Conservation (phyloP, 805 yeast genomes). For the Scheffersomyces coipomensis region DNA sequence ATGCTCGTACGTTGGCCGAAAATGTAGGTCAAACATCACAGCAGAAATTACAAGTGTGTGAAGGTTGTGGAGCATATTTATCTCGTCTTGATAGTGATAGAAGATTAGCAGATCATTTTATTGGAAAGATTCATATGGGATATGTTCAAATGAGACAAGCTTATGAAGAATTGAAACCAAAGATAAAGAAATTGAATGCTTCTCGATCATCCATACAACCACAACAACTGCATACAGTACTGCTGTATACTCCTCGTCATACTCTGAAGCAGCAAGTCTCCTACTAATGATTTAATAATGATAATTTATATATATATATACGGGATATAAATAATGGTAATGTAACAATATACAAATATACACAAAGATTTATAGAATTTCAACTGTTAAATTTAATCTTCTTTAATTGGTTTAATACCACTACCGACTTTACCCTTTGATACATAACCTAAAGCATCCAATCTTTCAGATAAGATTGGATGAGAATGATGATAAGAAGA, state of each 20-base stretch:
- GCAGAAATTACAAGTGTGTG: slow-evolving; percentile 88
- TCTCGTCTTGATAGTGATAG: slow-evolving; percentile 85
- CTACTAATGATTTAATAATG: too few relatives aligned
- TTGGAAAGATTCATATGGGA: slow-evolving; percentile 84
- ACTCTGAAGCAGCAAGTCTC: too few relatives aligned
- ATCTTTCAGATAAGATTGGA: slow-evolving; percentile 89
- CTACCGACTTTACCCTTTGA: slow-evolving; percentile 37
- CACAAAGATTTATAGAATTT: too few relatives aligned
- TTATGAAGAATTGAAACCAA: slow-evolving; percentile 34
- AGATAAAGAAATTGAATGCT: neutral
- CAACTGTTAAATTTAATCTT: neutral
- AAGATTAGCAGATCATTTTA: slow-evolving; percentile 84
- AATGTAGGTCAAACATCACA: slow-evolving; percentile 82
- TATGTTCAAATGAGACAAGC: slow-evolving; percentile 72
- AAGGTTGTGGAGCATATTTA: slow-evolving; percentile 83
- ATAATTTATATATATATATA: too few relatives aligned
- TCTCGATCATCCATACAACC: too few relatives aligned
- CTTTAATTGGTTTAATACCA: slow-evolving; percentile 5
- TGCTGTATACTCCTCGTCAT: too few relatives aligned
- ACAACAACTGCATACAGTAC: too few relatives aligned
- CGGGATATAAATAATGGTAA: too few relatives aligned
- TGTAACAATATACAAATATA: too few relatives aligned
- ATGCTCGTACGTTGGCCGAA: slow-evolving; percentile 61
- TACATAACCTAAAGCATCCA: slow-evolving; percentile 63
- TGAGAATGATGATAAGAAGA: slow-evolving; percentile 89